Percentiles rank a stretch among this genome's conserved stretches.
phyloP scores from a whole-genome alignment of 1,284 basidiomycete species.

The Leccinum colubrinum region DNA sequence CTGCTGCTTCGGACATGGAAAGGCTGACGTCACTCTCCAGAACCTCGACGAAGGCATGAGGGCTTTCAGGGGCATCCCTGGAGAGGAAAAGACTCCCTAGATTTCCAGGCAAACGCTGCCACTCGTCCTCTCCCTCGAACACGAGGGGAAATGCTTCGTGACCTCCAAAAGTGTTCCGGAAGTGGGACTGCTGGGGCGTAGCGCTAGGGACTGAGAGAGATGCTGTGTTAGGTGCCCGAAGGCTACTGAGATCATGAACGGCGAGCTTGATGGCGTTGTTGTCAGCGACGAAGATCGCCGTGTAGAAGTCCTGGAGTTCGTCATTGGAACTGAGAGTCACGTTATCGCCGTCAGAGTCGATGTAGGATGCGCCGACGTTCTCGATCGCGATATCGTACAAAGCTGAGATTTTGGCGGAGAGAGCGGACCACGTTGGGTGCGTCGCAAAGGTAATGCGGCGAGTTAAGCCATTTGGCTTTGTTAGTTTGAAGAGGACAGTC shows the following conservation, averaged over 20 bases:
- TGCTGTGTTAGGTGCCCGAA: constrained; percentile 28
- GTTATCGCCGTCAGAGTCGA: constrained; percentile 67
- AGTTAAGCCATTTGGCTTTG: constrained; percentile 46
- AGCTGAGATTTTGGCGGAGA: constrained; percentile 52
- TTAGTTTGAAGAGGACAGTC: constrained; percentile 55
- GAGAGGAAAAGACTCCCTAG: constrained; percentile 37
- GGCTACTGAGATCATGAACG: constrained; percentile 56
- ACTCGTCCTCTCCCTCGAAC: constrained; percentile 64
- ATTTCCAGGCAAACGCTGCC: constrained; percentile 51
- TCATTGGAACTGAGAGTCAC: constrained; percentile 71
- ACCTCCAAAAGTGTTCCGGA: constrained; percentile 58
- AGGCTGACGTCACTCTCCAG: constrained; percentile 47
- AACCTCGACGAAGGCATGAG: constrained; percentile 65
- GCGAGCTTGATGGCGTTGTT: constrained; percentile 49
- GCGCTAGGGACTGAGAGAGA: constrained; percentile 37
- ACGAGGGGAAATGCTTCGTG: constrained; percentile 36
- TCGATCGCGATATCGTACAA: constrained; percentile 57
- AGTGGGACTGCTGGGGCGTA: constrained; percentile 35
- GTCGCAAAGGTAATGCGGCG: constrained; percentile 56
- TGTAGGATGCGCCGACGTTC: constrained; percentile 63
- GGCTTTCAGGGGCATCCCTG: constrained; percentile 35
- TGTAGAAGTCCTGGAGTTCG: constrained; percentile 47
- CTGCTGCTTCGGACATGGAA: constrained; percentile 23
- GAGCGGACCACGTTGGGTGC: constrained; percentile 51
- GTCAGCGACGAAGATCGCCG: constrained; percentile 10